Conservation (phyloP, 768 basidiomycete species). For the Suillus fuscotomentosus region DNA sequence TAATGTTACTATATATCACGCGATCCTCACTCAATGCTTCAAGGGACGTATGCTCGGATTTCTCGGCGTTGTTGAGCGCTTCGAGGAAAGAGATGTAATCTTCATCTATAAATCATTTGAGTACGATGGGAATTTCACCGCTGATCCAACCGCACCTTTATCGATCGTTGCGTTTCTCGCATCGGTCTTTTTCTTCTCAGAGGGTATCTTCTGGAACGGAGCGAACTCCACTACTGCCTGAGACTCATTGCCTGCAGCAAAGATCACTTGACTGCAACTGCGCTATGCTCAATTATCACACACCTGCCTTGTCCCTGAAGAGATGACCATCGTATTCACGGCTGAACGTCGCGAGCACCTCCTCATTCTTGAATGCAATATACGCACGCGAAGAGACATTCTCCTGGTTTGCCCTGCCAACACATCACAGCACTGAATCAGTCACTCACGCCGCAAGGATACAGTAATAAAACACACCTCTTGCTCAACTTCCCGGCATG, state of each 20-base stretch:
- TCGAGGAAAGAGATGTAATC: constrained; percentile 83
- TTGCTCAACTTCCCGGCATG: constrained; percentile 68
- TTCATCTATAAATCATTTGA: constrained; percentile 53
- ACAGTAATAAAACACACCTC: constrained; percentile 42
- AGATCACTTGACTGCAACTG: background rate
- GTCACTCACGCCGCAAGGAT: background rate
- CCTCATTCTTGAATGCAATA: constrained; percentile 81
- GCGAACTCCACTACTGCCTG: constrained; percentile 92
- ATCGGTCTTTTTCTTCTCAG: constrained; percentile 75
- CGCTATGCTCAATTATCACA: constrained; percentile 17
- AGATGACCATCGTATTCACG: constrained; percentile 87
- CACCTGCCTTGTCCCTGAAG: constrained; percentile 90
- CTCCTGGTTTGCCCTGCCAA: constrained; percentile 73
- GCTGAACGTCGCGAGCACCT: constrained; percentile 71
- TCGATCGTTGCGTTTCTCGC: constrained; percentile 86
- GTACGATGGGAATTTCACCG: constrained; percentile 3
- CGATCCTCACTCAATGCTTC: constrained; percentile 57
- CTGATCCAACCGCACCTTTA: constrained; percentile 52
- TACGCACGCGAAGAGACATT: constrained; percentile 87
- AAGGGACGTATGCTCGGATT: constrained; percentile 60
- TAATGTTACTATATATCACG: background rate
- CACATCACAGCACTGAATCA: background rate
- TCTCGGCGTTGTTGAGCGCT: constrained; percentile 51
- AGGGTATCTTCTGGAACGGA: constrained; percentile 84
- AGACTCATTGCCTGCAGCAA: constrained; percentile 72